Evolutionary conservation across 2,329 filamentous ascomycete species (phyloP), one percentile per base, ranked within the genome.

Genomic region (Monosporascus cannonballus): DNA sequence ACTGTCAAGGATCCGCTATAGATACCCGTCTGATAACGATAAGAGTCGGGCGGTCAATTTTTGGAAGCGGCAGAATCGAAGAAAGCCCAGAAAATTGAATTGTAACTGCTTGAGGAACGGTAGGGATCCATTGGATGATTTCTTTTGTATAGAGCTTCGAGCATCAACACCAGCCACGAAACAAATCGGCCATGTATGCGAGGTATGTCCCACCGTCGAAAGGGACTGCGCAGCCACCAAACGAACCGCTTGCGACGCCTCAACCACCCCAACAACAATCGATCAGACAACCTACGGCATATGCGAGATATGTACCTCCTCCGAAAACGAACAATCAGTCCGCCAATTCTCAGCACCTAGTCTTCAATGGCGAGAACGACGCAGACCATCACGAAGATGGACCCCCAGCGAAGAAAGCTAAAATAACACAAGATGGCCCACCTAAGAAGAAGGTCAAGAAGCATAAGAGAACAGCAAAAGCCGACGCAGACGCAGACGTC

Each of bases 121-220:
- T 14, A 14, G 30, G 30, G 11, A 11, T 14, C 30, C 4, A 14
- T 25, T 25, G 25, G 7, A 25, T 34, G 30, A 36, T 11, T 1
- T 3, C 9, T 34, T 25, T 34, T n/a, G 36, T 34, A 6, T 6
- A 22, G 17, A 22, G 18, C 25, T 22, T 44, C 39, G 6, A 47
- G 22, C 25, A 6, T 9, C 6, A 37, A 36, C 27, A 6, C 14
- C 22, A 46, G 41, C n/a, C 22, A 24, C 38, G 37, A 51, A 51
- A 48, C 20, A 48, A 15, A 30, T 11, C 22, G 20, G 51, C 18
- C 41, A 68, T 67, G 65, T 75, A 76, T 59, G 67, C 73, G 47
- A 67, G 75, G 57, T 76, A 77, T 53, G 62, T 76, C 17, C 74
- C 64, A 18, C 59, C 62, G 5, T 49, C 57, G 15, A 61, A 56